Conservation (phyloP, 129 eudicot species). For the Pulicaria dysenterica region DNA sequence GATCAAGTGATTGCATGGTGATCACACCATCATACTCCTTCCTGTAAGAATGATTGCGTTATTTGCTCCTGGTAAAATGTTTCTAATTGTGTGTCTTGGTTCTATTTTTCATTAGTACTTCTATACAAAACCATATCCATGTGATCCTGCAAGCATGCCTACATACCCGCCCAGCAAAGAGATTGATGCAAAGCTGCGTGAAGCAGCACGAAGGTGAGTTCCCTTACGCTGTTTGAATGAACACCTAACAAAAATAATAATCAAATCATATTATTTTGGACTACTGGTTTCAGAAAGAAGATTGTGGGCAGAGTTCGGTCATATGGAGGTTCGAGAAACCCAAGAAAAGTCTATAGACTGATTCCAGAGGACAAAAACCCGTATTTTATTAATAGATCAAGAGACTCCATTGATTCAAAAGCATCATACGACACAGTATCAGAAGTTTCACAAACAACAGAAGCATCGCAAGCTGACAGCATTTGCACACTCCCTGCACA, state of each 20-base stretch:
- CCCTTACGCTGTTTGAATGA: background rate
- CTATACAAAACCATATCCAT: slow-evolving; percentile 58
- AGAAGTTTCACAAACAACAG: slow-evolving; percentile 51
- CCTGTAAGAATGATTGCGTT: background rate
- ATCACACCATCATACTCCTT: too few relatives aligned
- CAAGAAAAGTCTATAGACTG: slow-evolving; percentile 39
- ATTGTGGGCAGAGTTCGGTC: slow-evolving; percentile 35
- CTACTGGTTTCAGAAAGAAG: slow-evolving; percentile 51
- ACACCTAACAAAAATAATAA: background rate
- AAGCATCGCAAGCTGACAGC: slow-evolving; percentile 49
- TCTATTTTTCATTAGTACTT: slow-evolving; percentile 55
- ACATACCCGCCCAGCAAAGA: slow-evolving; percentile 82
- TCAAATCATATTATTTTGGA: background rate
- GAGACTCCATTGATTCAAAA: slow-evolving; percentile 18
- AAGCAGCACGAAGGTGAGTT: slow-evolving; percentile 60
- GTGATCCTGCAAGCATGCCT: slow-evolving; percentile 79
- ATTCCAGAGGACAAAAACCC: slow-evolving; percentile 36
- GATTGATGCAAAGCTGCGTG: slow-evolving; percentile 73
- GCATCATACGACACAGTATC: slow-evolving; percentile 47
- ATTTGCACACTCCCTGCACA: slow-evolving; percentile 43
- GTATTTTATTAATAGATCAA: slow-evolving; percentile 10
- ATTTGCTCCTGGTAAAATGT: background rate
- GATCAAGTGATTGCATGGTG: too few relatives aligned
- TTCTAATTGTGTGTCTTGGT: slow-evolving; percentile 14
- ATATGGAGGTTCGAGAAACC: slow-evolving; percentile 47